Conservation (phyloP, 305 asterid genomes). For the Solanum hybrid region DNA sequence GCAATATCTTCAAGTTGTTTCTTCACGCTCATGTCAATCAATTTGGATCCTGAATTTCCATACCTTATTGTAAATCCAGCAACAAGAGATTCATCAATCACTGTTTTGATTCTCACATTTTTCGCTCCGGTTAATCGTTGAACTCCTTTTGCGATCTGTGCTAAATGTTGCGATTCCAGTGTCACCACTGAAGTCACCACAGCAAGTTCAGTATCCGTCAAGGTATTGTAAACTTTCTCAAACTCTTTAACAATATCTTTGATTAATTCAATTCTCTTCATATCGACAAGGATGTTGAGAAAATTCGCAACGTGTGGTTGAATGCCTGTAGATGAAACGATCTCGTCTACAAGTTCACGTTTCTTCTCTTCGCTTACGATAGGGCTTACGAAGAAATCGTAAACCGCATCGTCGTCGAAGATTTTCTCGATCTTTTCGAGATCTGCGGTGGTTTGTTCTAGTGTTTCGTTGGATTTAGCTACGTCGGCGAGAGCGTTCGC, state of each 20-base stretch:
- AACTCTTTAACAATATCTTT: conserved; percentile 61
- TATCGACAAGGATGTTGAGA: conserved; percentile 61
- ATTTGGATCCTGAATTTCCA: conserved; percentile 63
- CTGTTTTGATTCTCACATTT: conserved; percentile 66
- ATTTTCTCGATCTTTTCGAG: conserved; percentile 42
- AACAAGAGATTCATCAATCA: conserved; percentile 56
- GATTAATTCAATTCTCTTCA: conserved; percentile 52
- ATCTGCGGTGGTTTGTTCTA: conserved; percentile 59
- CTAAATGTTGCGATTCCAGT: conserved; percentile 61
- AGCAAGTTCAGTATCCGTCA: conserved; percentile 67
- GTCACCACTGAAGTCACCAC: conserved; percentile 73
- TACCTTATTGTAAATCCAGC: conserved; percentile 86
- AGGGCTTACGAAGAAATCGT: conserved; percentile 49
- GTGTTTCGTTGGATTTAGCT: conserved; percentile 56
- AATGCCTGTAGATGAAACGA: conserved; percentile 27
- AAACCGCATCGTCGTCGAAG: conserved; percentile 42
- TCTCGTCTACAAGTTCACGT: conserved; percentile 41
- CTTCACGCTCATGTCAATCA: conserved; percentile 90
- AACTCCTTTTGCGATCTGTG: conserved; percentile 74
- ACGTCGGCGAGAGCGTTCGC: conserved; percentile 74
- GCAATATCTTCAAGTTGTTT: conserved; percentile 83
- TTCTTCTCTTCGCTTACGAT: conserved; percentile 34
- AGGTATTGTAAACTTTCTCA: conserved; percentile 46
- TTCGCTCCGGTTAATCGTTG: conserved; percentile 63
- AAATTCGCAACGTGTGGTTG: conserved; percentile 74